Evolutionary conservation across 2,329 filamentous ascomycete species (phyloP), one percentile per base, ranked within the genome.

Genomic region (Hyphodiscus sp.): DNA sequence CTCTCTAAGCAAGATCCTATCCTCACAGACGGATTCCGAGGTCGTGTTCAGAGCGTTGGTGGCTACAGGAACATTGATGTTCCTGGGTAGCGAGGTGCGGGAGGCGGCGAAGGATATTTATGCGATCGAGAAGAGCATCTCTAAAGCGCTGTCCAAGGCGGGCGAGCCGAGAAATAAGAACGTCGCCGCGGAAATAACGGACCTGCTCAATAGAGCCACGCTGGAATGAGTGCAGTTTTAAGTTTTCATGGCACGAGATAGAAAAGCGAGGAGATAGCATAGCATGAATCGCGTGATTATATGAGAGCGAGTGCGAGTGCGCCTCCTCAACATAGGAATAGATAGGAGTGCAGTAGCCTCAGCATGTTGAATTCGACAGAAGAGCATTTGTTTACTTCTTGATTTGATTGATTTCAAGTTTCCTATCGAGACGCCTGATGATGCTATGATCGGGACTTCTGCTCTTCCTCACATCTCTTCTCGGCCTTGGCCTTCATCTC

Each of bases 21-120:
- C 75, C 6, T 78, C 76, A 2, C 85, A 89, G 58, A 82, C 76
- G 2, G 91, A 97, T 63, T 81, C 85, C 0, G 94, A 97, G 67
- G 88, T 89, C 0, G 72, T 94, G 2, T 97, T 91, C 68, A 83
- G 94, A 20, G 82, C 83, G 0, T 76, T 97, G 6, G 88, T 95
- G 7, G 89, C 89, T 0, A 71, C 92, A 0, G 95, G 94, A 0
- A 99, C 91, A 1, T 68, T 95, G 55, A 69, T 90, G 20, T 76
- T 75, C 6, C 72, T 87, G 72, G 57, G 73, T 71, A 33, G 73
- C 66, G 63, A 84, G 51, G 78, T 85, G 54, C 79, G 75, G 60
- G 73, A 74, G 61, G 77, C 79, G 41, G 78, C 79, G 51, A 76
- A 76, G 68, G 78, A 83, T 58, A 72, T 85, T 43, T 75, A 79